Percentiles rank a stretch among this genome's conserved stretches.
Evolutionary conservation across 345 rosid species (phyloP).

Genomic region (Eucalyptus regnans): DNA sequence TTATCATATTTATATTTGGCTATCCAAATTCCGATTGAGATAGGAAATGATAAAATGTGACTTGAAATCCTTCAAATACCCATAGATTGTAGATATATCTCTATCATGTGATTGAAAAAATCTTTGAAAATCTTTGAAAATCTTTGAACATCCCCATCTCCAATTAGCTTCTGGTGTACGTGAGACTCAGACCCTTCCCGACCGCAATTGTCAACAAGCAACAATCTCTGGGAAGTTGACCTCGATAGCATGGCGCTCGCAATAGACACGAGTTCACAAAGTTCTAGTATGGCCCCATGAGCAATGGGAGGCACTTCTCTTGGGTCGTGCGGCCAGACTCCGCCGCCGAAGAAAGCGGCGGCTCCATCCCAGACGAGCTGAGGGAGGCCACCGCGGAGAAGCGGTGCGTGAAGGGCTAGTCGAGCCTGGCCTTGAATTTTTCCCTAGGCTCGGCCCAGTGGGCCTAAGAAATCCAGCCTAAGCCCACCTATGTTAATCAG

Average conservation of each 20-base stretch:
- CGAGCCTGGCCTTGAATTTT: background rate
- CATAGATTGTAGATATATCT: too few relatives aligned
- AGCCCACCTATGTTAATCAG: background rate
- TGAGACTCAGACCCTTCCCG: background rate
- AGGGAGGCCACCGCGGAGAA: too few relatives aligned
- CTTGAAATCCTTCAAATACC: background rate
- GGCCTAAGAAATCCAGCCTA: background rate
- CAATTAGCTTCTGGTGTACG: background rate
- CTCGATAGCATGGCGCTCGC: background rate
- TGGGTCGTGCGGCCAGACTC: too few relatives aligned
- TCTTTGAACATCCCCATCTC: too few relatives aligned
- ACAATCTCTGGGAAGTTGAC: background rate
- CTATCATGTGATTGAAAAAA: background rate
- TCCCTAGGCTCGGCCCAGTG: background rate
- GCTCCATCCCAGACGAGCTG: too few relatives aligned
- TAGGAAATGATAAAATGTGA: background rate
- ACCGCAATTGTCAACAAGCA: background rate
- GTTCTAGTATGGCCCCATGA: background rate
- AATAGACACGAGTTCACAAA: background rate
- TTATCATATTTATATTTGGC: background rate
- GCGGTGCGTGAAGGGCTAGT: background rate
- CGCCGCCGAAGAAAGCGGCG: too few relatives aligned
- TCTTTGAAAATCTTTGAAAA: too few relatives aligned
- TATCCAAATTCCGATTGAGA: too few relatives aligned
- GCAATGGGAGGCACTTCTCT: too few relatives aligned